Percentiles rank a stretch among this genome's conserved stretches.
phyloP scores from a whole-genome alignment of 2,329 filamentous ascomycete genomes.

The Bipolaris bicolor region DNA sequence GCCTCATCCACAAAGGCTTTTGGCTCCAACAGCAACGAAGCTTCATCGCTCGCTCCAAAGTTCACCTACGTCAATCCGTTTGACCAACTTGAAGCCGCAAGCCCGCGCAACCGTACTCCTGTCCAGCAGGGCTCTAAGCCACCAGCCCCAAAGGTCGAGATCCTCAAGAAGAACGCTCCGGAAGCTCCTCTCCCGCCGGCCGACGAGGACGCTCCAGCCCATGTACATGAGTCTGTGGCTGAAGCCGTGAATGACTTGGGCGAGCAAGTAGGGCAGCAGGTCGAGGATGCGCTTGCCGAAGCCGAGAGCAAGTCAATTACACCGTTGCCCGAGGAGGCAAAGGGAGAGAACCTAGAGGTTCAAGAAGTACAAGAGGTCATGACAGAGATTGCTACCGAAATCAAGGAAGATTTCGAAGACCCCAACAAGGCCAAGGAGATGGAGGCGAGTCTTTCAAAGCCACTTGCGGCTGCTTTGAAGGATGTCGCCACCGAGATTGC shows the following conservation, averaged over 20 bases:
- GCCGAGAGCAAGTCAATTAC: slow-evolving; percentile 43
- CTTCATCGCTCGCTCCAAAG: slow-evolving; percentile 50
- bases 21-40: slow-evolving; percentile 50
- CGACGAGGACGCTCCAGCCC: slow-evolving; percentile 30
- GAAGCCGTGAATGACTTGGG: slow-evolving; percentile 73
- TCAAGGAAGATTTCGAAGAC: slow-evolving; percentile 58
- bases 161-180: slow-evolving; percentile 53
- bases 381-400: slow-evolving; percentile 55
- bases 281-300: slow-evolving; percentile 69
- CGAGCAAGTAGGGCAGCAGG: slow-evolving; percentile 63
- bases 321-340: slow-evolving; percentile 54
- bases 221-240: slow-evolving; percentile 67
- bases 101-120: slow-evolving; percentile 60
- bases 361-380: slow-evolving; percentile 62
- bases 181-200: slow-evolving; percentile 44
- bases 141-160: slow-evolving; percentile 50
- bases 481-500: slow-evolving; percentile 63
- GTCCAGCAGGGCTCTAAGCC: slow-evolving; percentile 30
- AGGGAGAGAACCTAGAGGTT: slow-evolving; percentile 49
- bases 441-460: slow-evolving; percentile 60
- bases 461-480: slow-evolving; percentile 63
- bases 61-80: slow-evolving; percentile 78
- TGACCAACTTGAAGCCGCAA: slow-evolving; percentile 70
- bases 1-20: slow-evolving; percentile 43
- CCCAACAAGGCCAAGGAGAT: slow-evolving; percentile 60